Evolutionary conservation across 2,329 filamentous ascomycete species (phyloP), one percentile per base, ranked within the genome.

Genomic region (Venturia asperata): DNA sequence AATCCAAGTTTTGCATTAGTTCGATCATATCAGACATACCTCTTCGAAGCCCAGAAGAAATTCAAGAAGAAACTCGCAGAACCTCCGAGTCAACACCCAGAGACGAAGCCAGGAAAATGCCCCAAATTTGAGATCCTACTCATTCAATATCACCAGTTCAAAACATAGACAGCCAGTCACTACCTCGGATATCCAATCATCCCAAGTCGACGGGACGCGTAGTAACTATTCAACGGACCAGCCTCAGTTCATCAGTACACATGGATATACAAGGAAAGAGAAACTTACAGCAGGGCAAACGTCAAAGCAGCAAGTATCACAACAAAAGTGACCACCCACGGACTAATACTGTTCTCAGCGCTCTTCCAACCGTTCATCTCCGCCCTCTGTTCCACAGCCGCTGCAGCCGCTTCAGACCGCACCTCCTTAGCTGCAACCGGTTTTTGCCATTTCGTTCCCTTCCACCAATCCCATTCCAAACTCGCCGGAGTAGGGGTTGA

Each of bases 211-310:
- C 21, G 27, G 5, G 52, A 58, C 17, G 52, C 7, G 17, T 37
- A 52, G 21, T 52, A 52, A 15, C 52, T 58, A 58, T 27, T 37
- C 52, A 34, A 37, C 37, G 9, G 37, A 37, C 30, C 15, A 58
- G 27, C 52, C 52, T 58, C n/a, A 58, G 27, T 27, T 58, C 52
- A 58, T 58, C 52, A 58, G 52, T 21, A 58, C 52, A 58, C 5
- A 37, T 15, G 11, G 47, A 52, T 21, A 58, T n/a, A 27, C 19
- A 34, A 7, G 17, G 13, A 13, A n/a, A 3, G 30, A 19, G 13
- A 37, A 37, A 58, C 52, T 58, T 58, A 58, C 52, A 58, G n/a
- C 4, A 58, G 19, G 17, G 52, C 30, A 37, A 58, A 37, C 3
- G 30, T 34, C 52, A 37, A 37, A 4, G 52, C 30, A 58, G 10